Conservation (phyloP, 345 rosid genomes). For the Aquilaria malaccensis region DNA sequence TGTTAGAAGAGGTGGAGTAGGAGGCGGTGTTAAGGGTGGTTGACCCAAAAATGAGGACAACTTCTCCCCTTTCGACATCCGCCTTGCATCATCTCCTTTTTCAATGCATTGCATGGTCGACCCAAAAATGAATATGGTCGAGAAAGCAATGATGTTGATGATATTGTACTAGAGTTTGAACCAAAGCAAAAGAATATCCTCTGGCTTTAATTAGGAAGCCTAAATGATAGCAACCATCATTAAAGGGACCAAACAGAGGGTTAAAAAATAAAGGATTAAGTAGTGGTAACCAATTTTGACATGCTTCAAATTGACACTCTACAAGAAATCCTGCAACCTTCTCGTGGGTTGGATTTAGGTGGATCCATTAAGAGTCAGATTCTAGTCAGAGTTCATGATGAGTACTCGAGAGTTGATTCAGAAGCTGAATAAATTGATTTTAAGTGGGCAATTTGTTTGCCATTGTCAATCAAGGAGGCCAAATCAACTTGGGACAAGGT, state of each 20-base stretch:
- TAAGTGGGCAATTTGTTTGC: not conserved
- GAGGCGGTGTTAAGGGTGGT: no score
- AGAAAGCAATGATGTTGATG: constrained; percentile 54
- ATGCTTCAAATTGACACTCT: constrained; percentile 79
- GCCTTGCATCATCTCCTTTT: no score
- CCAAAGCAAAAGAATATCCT: constrained; percentile 62
- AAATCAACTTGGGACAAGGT: no score
- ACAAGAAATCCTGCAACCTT: constrained; percentile 76
- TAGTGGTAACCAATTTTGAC: constrained; percentile 90
- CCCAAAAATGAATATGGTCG: constrained; percentile 50
- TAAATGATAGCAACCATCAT: constrained; percentile 48
- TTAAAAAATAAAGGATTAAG: constrained; percentile 51
- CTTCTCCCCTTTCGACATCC: no score
- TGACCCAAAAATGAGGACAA: no score
- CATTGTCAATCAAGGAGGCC: no score
- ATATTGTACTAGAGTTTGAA: constrained; percentile 84
- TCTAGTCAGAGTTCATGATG: constrained; percentile 31
- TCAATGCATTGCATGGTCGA: constrained; percentile 24
- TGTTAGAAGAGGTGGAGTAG: no score
- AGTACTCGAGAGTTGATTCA: not conserved
- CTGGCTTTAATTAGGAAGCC: constrained; percentile 51
- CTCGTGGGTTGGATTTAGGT: constrained; percentile 57
- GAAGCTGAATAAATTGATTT: not conserved
- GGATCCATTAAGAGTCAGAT: constrained; percentile 22
- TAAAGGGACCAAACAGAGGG: constrained; percentile 65